Evolutionary conservation across 495 filamentous ascomycete species (phyloP).

Genomic region (Achaetomiella virescens): DNA sequence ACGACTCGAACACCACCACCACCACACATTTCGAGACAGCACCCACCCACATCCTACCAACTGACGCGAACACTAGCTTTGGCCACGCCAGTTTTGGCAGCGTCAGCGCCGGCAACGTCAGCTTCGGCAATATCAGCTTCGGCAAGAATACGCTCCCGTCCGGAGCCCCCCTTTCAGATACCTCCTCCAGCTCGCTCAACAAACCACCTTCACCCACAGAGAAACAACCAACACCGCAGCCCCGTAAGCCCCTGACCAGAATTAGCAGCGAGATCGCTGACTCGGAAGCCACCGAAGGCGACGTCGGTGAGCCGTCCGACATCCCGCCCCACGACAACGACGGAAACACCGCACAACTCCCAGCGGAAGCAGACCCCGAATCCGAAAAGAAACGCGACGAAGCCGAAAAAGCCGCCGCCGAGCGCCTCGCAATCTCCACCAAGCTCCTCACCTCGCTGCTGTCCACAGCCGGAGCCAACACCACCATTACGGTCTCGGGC

Average conservation of each 20-base stretch:
- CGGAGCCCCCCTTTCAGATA: slow-evolving; percentile 33
- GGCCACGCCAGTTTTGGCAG: background rate
- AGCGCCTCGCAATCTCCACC: slow-evolving; percentile 25
- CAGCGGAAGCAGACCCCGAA: slow-evolving; percentile 2
- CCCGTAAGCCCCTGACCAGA: slow-evolving; percentile 15
- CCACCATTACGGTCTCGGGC: slow-evolving; percentile 1
- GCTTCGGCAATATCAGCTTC: slow-evolving; percentile 5
- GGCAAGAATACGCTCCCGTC: slow-evolving; percentile 12
- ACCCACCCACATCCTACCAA: slow-evolving; percentile 28
- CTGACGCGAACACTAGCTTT: slow-evolving; percentile 8
- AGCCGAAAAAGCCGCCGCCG: slow-evolving; percentile 15
- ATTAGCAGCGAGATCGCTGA: slow-evolving; percentile 38
- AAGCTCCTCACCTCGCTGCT: slow-evolving; percentile 26
- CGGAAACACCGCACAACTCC: background rate
- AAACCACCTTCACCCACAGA: slow-evolving; percentile 22
- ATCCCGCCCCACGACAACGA: background rate
- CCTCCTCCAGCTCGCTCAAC: slow-evolving; percentile 34
- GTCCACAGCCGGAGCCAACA: slow-evolving; percentile 9
- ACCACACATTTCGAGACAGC: slow-evolving; percentile 33
- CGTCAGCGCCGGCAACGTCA: background rate
- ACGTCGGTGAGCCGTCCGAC: slow-evolving; percentile 7
- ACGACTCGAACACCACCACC: slow-evolving; percentile 6
- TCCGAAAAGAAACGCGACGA: slow-evolving; percentile 2
- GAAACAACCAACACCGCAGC: background rate
- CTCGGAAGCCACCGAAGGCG: slow-evolving; percentile 32